A percentile compares a stretch with the other conserved stretches of the same genome.
Conservation (phyloP, 768 basidiomycete species). For the Phlebiopsis flavidoalba region DNA sequence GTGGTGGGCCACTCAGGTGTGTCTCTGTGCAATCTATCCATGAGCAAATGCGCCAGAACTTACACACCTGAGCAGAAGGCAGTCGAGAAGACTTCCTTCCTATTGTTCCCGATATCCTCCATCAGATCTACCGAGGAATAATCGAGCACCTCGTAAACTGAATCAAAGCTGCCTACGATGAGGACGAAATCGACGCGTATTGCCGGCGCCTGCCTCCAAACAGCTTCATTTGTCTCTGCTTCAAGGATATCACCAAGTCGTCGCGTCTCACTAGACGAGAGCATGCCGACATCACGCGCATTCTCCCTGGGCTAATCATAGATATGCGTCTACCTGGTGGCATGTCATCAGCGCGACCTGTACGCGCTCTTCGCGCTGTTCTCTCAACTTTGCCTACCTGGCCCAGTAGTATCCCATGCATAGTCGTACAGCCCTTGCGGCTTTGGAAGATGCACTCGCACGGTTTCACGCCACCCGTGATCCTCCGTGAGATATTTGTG, state of each 20-base stretch:
- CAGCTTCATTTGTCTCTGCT: conserved; percentile 14
- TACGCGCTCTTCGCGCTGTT: no score
- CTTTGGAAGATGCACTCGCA: conserved; percentile 23
- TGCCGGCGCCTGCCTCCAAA: conserved; percentile 3
- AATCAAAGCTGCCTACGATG: conserved; percentile 16
- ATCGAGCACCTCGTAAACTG: conserved; percentile 39
- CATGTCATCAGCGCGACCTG: conserved; percentile 23
- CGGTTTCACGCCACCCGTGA: conserved; percentile 36
- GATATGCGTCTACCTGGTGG: conserved; percentile 8
- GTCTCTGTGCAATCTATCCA: conserved; percentile 25
- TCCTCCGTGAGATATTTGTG: conserved; percentile 33
- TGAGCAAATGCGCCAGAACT: conserved; percentile 13
- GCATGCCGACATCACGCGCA: conserved; percentile 25
- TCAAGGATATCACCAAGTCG: conserved; percentile 22
- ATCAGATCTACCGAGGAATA: conserved; percentile 42
- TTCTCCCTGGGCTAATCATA: conserved; percentile 17
- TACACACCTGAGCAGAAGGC: conserved; percentile 16
- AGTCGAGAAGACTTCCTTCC: conserved; percentile 20
- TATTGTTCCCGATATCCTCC: conserved; percentile 35
- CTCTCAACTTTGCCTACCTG: conserved; percentile 35
- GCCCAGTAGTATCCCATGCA: conserved; percentile 23
- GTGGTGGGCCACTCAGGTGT: conserved; percentile 43
- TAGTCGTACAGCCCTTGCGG: conserved; percentile 12
- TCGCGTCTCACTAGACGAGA: conserved; percentile 40
- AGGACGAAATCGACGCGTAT: conserved; percentile 13